Evolutionary conservation across 208 protist genomes (phyloP).

Genomic region (Acanthamoeba rhysodes): DNA sequence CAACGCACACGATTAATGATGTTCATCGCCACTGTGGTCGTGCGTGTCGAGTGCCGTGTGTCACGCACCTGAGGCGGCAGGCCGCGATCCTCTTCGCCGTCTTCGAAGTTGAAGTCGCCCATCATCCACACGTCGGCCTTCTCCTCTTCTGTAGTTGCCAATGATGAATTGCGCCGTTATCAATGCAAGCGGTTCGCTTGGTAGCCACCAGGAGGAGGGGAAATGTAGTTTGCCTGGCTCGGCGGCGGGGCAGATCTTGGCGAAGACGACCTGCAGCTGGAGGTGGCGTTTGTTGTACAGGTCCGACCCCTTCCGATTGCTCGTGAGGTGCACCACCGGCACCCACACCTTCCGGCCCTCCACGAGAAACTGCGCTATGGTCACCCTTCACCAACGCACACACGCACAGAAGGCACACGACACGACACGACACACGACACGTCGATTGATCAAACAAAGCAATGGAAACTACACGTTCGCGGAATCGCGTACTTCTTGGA

Average conservation of each 20-base stretch:
- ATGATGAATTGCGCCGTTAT: too few species aligned
- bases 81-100: slow-evolving; percentile 10
- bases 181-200: too few species aligned
- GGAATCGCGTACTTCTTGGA: slow-evolving; percentile 17
- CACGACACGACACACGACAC: neutral
- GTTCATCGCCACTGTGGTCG: too few species aligned
- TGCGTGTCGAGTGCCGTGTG: neutral
- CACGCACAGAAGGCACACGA: neutral
- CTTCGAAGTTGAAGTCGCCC: slow-evolving; percentile 64
- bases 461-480: neutral
- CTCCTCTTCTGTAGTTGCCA: neutral
- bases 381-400: slow-evolving; percentile 1
- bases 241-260: neutral
- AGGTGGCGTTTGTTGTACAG: slow-evolving; percentile 34
- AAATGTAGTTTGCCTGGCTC: neutral
- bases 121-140: neutral
- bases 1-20: too few species aligned
- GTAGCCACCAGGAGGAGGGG: neutral
- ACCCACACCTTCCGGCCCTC: neutral
- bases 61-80: neutral
- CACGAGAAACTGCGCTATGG: slow-evolving; percentile 9
- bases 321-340: slow-evolving; percentile 46
- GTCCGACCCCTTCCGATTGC: slow-evolving; percentile 23
- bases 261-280: slow-evolving; percentile 35
- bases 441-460: neutral